Base-by-base conservation (phyloP, 2,329 filamentous ascomycete genomes). In the Grosmannia serpens region DNA sequence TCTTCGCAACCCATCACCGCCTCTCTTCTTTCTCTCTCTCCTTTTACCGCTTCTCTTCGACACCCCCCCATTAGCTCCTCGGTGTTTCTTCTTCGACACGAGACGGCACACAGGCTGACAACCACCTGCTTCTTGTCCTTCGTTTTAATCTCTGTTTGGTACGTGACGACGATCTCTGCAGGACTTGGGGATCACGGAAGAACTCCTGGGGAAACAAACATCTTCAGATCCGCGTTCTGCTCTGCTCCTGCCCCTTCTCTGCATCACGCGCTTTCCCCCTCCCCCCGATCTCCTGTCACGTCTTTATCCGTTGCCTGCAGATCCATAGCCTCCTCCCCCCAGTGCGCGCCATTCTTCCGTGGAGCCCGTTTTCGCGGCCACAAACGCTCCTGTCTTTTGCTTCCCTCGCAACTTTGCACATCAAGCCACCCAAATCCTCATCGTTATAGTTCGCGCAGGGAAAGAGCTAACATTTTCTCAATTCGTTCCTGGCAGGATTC, bases 391-490 rank as follows among this genome's bases (percentile, higher is more conserved):
- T 22, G 44, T 6, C 10, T 8, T n/a, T 17, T 15, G 51, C 15
- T 38, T 5, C 51, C 11, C 22, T 33, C 29, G 27, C 9, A 44
- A n/a, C 20, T 38, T 35, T n/a, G 13, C 20, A 38, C 31, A 13
- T 53, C 51, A 9, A 13, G 31, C 13, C 15, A 15, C n/a, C 35
- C n/a, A 5, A 13, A 35, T 27, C 17, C 8, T 27, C 22, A 13
- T 3, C 27, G 17, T 13, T 15, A 20, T 4, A 15, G 10, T 4
- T 31, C 4, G 7, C 11, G 13, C 52, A 53, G 3, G 26, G 53
- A 53, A 53, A 57, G 56, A 52, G 59, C 70, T 71, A 63, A 72
- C 64, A 52, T 59, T 17, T 41, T 44, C 58, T n/a, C 59, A 55
- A 59, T 52, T 53, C 20, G 51, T 29, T 24, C 26, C 62, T 57